These are phyloP conservation scores for Anethum foeniculum DNA, from an alignment of 140 eudicot genomes.

Conservation along the genomic window DNA sequence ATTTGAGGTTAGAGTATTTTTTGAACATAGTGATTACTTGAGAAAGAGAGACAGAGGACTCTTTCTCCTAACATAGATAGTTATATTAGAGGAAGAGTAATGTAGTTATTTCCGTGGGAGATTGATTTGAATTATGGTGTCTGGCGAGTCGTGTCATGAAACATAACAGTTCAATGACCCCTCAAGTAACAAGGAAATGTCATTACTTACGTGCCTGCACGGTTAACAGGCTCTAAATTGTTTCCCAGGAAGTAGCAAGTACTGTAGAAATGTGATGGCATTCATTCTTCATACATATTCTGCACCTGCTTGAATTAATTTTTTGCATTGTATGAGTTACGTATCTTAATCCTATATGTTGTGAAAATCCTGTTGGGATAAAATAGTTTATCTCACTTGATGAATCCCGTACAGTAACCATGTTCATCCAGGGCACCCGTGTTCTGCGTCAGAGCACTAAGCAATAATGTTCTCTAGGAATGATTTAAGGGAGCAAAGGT, in stretches of 20 bases:
- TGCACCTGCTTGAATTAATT: background rate
- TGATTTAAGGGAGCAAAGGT: background rate
- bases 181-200: background rate
- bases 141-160: background rate
- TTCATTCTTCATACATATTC: background rate
- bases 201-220: background rate
- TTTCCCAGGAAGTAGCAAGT: background rate
- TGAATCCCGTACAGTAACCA: background rate
- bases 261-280: background rate
- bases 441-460: background rate
- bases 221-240: background rate
- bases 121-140: background rate
- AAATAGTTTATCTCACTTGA: background rate
- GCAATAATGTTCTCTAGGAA: background rate
- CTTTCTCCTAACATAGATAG: background rate
- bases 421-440: background rate
- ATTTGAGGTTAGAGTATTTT: background rate
- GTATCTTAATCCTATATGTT: background rate
- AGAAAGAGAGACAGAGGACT: background rate
- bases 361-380: background rate
- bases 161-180: background rate
- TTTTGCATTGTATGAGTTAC: background rate
- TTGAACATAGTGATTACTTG: background rate
- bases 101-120: background rate
- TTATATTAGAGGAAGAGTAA: background rate